Conservation (phyloP, 768 basidiomycete genomes). For the Auricularia sp. region DNA sequence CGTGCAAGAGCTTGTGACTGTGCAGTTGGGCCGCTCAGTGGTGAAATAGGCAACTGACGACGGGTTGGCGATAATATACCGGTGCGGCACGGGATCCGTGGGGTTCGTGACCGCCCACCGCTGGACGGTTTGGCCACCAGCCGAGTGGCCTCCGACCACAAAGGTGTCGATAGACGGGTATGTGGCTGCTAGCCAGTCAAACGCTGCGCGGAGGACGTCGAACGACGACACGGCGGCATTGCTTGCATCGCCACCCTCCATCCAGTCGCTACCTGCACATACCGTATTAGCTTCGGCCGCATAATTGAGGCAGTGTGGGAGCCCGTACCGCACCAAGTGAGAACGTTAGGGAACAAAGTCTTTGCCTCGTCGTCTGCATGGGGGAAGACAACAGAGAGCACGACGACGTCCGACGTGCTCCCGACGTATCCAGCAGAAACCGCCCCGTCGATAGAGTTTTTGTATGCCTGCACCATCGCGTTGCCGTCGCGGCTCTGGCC, state of each 20-base stretch:
- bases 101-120: not conserved
- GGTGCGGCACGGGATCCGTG: not conserved
- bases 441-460: not conserved
- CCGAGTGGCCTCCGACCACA: not conserved
- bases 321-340: not conserved
- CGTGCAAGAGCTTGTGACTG: not conserved
- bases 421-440: not conserved
- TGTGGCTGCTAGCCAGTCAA: not conserved
- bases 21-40: not conserved
- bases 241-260: not conserved
- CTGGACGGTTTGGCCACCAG: not conserved
- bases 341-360: not conserved
- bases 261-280: not conserved
- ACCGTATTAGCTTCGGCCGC: not conserved
- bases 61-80: constrained; percentile 1
- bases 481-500: not conserved
- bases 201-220: not conserved
- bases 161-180: not conserved
- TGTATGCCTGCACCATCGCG: not conserved
- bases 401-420: not conserved
- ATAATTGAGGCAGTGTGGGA: not conserved
- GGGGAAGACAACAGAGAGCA: not conserved
- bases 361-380: not conserved
- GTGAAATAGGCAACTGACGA: not conserved
- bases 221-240: not conserved